Percentiles rank a stretch among this genome's conserved stretches.
phyloP scores from a whole-genome alignment of 495 filamentous ascomycete species.

The Pseudoneurospora amorphoporcata region DNA sequence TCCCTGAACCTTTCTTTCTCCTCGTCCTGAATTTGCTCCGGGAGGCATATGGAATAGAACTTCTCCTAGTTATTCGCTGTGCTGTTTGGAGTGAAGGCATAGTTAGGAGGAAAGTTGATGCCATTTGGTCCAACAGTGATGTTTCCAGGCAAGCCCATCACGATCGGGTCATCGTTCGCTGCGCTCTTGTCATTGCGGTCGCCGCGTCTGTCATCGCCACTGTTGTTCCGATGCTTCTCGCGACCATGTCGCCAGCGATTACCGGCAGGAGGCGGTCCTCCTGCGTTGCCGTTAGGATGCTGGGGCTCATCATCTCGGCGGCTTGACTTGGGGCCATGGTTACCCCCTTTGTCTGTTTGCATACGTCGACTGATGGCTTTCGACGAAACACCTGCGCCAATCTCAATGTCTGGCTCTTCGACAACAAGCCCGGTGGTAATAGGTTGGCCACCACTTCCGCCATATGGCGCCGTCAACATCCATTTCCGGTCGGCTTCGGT shows the following conservation, averaged over 20 bases:
- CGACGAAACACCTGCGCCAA: slow-evolving; percentile 90
- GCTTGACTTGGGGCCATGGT: slow-evolving; percentile 61
- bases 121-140: slow-evolving; percentile 48
- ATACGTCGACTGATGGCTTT: slow-evolving; percentile 86
- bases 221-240: slow-evolving; percentile 33
- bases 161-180: slow-evolving; percentile 38
- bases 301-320: slow-evolving; percentile 43
- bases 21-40: background rate
- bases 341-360: slow-evolving; percentile 64
- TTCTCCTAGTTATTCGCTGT: background rate
- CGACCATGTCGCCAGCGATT: slow-evolving; percentile 34
- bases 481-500: slow-evolving; percentile 96
- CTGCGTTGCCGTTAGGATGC: slow-evolving; percentile 28
- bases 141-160: slow-evolving; percentile 50
- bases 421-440: slow-evolving; percentile 80
- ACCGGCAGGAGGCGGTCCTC: slow-evolving; percentile 31
- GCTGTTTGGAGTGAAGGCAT: slow-evolving; percentile 23
- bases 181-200: slow-evolving; percentile 31
- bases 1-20: background rate
- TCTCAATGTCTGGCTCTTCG: slow-evolving; percentile 97
- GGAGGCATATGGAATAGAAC: too few relatives aligned
- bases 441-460: slow-evolving; percentile 74
- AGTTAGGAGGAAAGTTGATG: slow-evolving; percentile 60
- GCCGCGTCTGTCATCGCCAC: slow-evolving; percentile 38
- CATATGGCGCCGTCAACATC: slow-evolving; percentile 91